Evolutionary conservation across 768 basidiomycete species (phyloP).

Genomic region (Tylopilus vinaceipallidus): DNA sequence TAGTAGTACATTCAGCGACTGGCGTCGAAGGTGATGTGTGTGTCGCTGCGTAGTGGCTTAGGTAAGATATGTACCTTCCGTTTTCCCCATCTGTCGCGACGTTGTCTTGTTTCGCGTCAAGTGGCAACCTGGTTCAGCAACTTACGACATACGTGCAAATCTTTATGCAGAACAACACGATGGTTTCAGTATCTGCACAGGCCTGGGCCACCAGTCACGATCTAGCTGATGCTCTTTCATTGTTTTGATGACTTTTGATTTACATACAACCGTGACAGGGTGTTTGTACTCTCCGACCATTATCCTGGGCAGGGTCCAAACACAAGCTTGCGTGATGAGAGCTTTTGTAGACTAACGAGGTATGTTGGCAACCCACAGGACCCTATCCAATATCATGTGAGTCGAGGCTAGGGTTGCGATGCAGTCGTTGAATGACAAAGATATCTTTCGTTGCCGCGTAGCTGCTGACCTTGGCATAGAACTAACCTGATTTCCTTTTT

Average conservation of each 20-base stretch:
- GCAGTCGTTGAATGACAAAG: not conserved
- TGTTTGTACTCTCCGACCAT: not conserved
- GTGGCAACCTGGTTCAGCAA: not conserved
- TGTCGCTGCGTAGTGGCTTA: not conserved
- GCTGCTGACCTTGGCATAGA: not conserved
- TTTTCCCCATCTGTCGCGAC: not conserved
- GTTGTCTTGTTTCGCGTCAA: not conserved
- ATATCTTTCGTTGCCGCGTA: not conserved
- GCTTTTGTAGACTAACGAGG: not conserved
- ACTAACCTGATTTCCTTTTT: not conserved
- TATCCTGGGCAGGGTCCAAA: not conserved
- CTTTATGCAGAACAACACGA: not conserved
- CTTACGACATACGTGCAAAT: not conserved
- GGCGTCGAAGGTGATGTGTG: too few species aligned
- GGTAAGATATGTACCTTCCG: too few species aligned
- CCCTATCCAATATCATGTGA: not conserved
- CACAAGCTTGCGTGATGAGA: not conserved
- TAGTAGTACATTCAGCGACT: too few species aligned
- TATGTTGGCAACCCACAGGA: not conserved
- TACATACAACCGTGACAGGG: not conserved
- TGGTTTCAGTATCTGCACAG: too few species aligned
- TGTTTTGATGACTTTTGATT: not conserved
- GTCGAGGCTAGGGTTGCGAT: not conserved
- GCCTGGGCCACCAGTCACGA: too few species aligned
- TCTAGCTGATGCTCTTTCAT: too few species aligned